Base-by-base conservation (phyloP, 805 yeast species). In the Myxozyma geophila region DNA sequence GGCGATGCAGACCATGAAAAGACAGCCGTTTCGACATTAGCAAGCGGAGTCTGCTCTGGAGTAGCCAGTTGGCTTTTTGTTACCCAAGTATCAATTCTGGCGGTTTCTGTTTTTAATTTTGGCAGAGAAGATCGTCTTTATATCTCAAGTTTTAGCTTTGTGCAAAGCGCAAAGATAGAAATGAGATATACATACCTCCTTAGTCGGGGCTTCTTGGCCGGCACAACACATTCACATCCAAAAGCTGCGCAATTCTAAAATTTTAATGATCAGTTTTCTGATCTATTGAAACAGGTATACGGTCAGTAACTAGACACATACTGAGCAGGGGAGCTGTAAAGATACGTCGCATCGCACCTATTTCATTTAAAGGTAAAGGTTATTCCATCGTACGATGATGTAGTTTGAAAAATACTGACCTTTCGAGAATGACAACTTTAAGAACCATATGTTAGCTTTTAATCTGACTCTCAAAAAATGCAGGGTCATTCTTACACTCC, bases 281-380 rank as follows among this genome's bases (percentile, higher is more conserved):
- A 19, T 19, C 10, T 7, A 21, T n/a, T 13, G 2, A 23, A 49
- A 33, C 7, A 13, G 13, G 7, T 3, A 43, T 6, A 23, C 19
- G 10, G 47, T 7, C 4, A 17, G 21, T 7, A 19, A 5, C 10
- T 2, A 10, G 10, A n/a, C 15, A 70, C 74, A 46, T 65, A 72
- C 75, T 28, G 91, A 82, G 70, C 89, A 85, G 0, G 88, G 88
- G 69, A 79, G 77, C 60, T 77, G 82, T 36, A 73, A 72, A 15
- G 79, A 87, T 9, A 87, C 89, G 71, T 87, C 90, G 44, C 70
- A 67, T 21, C 70, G 64, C 19, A 67, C 66, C 68, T 64, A 40
- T 28, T 50, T 2, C 17, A 64, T 44, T 17, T 17, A 4, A n/a
- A 28, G 28, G 5, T 28, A 28, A 28, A 2, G 28, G 28, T 28